Evolutionary conservation across 2,329 filamentous ascomycete genomes (phyloP).

Genomic region (Aspergillus pseudotamarii): DNA sequence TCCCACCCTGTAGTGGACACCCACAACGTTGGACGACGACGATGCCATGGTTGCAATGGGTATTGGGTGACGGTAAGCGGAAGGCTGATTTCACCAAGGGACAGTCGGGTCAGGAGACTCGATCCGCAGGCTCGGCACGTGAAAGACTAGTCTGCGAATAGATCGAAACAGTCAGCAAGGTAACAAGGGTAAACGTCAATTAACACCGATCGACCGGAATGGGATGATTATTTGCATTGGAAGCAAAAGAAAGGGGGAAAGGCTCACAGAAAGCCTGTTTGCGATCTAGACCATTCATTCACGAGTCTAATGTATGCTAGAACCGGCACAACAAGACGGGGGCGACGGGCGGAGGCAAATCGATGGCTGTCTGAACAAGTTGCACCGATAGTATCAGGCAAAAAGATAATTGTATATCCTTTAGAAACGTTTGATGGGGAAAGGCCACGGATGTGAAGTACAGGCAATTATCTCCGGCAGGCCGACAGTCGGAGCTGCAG

Average conservation of each 20-base stretch:
- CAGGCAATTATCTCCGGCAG: constrained; percentile 7
- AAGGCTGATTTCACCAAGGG: constrained; percentile 18
- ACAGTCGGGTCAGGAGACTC: constrained; percentile 18
- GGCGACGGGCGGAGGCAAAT: not conserved
- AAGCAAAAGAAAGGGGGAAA: constrained; percentile 1
- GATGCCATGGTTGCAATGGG: constrained; percentile 66
- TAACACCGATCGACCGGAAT: not conserved
- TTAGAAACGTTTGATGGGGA: not conserved
- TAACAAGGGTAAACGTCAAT: not conserved
- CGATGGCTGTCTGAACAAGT: constrained; percentile 11
- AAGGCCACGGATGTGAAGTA: constrained; percentile 3
- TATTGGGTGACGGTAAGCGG: not conserved
- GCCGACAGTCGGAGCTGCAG: constrained; percentile 14
- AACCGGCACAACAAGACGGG: constrained; percentile 11
- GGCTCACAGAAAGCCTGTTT: constrained; percentile 21
- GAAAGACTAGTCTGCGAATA: constrained; percentile 20
- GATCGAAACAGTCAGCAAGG: constrained; percentile 14
- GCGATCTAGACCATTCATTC: constrained; percentile 25
- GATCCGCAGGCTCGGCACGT: constrained; percentile 22
- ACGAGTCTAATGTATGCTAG: constrained; percentile 10
- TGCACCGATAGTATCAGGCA: constrained; percentile 11
- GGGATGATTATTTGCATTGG: not conserved
- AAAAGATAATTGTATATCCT: constrained; percentile 11
- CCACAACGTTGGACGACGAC: constrained; percentile 93
- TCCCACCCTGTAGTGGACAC: constrained; percentile 96